phyloP scores from a whole-genome alignment of 2,329 filamentous ascomycete species.

The Botryotinia calthae region DNA sequence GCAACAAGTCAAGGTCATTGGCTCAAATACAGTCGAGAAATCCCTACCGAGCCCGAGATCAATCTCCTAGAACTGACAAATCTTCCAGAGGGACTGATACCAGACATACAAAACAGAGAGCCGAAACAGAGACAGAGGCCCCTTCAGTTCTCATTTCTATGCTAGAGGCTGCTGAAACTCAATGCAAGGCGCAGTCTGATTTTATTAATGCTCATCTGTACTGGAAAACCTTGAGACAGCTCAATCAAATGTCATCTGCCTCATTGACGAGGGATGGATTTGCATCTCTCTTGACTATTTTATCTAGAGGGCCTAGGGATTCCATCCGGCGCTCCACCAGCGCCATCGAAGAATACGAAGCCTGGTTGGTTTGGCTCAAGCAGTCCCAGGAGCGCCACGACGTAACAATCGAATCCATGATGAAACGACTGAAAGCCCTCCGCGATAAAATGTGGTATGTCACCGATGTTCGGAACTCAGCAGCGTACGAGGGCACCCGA shows the following conservation, averaged over 20 bases:
- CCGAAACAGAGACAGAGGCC: conserved; percentile 41
- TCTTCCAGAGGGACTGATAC: conserved; percentile 23
- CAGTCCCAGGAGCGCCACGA: conserved; percentile 79
- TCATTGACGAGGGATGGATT: conserved; percentile 67
- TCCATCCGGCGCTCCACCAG: conserved; percentile 67
- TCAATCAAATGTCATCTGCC: conserved; percentile 60
- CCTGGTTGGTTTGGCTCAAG: conserved; percentile 80
- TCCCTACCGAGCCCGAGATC: conserved; percentile 47
- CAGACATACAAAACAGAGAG: conserved; percentile 26
- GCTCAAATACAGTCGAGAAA: conserved; percentile 55
- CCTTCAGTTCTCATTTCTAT: conserved; percentile 62
- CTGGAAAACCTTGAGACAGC: conserved; percentile 76
- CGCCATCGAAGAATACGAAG: conserved; percentile 74
- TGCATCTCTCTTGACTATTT: conserved; percentile 69
- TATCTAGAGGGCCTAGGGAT: conserved; percentile 68
- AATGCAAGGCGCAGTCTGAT: conserved; percentile 75
- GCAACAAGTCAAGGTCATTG: conserved; percentile 52
- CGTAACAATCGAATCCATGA: conserved; percentile 69
- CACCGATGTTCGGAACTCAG: conserved; percentile 87
- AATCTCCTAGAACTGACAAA: conserved; percentile 24
- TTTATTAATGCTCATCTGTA: conserved; percentile 83
- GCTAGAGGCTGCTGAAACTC: conserved; percentile 72
- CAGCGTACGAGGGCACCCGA: conserved; percentile 79
- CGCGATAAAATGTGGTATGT: conserved; percentile 99
- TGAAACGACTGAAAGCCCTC: conserved; percentile 68